Percentiles rank a stretch among this genome's conserved stretches.
Conservation (phyloP, 305 asterid species). For the Fraxinus albicans region DNA sequence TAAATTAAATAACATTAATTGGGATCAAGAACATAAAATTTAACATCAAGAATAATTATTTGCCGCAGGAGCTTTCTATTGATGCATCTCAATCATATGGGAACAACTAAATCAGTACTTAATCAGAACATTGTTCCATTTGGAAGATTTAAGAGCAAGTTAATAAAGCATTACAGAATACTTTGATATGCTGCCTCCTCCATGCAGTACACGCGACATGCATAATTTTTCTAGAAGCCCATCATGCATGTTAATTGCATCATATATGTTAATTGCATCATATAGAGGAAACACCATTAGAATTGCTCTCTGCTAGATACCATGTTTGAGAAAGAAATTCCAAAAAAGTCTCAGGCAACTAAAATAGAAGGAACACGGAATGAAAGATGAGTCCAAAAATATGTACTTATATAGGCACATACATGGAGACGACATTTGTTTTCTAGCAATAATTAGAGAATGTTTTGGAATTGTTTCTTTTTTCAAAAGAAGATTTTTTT, state of each 20-base stretch:
- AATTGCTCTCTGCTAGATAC: not conserved
- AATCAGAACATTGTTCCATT: not conserved
- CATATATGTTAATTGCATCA: not conserved
- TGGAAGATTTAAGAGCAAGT: not conserved
- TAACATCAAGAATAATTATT: not conserved
- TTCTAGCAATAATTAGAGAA: not conserved
- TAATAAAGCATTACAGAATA: not conserved
- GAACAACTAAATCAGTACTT: not conserved
- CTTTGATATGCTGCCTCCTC: not conserved
- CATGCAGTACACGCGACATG: not conserved
- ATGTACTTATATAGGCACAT: not conserved
- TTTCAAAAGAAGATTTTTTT: not conserved
- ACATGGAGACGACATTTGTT: not conserved
- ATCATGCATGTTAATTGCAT: not conserved
- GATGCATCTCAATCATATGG: not conserved
- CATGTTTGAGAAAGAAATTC: not conserved
- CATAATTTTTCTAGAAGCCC: not conserved
- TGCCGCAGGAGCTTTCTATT: not conserved
- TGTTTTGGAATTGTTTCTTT: not conserved
- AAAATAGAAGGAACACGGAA: not conserved
- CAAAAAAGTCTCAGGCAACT: not conserved
- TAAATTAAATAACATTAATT: not conserved
- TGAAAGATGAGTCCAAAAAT: not conserved
- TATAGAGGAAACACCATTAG: not conserved
- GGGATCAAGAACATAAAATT: conserved; percentile 2